Percentiles rank a stretch among this genome's conserved stretches.
Evolutionary conservation across 192 early-diverging fungal species (phyloP).

Genomic region (Bifiguratus adelaidae): DNA sequence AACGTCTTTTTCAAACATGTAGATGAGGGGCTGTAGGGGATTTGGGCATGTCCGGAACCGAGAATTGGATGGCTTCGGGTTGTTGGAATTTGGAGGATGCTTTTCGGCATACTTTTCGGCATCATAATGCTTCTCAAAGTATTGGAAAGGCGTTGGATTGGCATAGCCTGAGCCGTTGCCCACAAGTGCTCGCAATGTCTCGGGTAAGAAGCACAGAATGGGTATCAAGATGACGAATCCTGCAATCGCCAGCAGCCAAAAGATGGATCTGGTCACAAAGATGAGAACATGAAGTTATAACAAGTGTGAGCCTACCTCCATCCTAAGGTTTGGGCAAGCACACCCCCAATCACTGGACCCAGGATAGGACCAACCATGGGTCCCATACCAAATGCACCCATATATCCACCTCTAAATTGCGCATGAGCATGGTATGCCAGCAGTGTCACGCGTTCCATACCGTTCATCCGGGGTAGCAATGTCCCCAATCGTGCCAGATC

Average conservation of each 20-base stretch:
- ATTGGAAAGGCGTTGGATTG: conserved; percentile 17
- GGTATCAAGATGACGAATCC: conserved; percentile 5
- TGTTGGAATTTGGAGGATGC: background rate
- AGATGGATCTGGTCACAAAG: conserved; percentile 16
- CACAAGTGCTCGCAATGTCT: conserved; percentile 27
- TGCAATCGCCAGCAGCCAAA: conserved; percentile 23
- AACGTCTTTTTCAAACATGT: conserved; percentile 11
- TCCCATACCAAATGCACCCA: conserved; percentile 7
- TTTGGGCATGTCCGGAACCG: conserved; percentile 16
- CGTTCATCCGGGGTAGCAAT: conserved; percentile 9
- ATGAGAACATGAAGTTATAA: background rate
- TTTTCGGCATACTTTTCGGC: background rate
- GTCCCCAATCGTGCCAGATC: conserved; percentile 22
- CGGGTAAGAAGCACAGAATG: conserved; percentile 27
- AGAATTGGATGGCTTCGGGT: conserved; percentile 2
- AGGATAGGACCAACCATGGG: conserved; percentile 11
- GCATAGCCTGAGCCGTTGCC: conserved; percentile 23
- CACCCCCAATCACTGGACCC: conserved; percentile 24
- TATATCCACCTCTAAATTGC: conserved; percentile 10
- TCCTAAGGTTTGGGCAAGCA: conserved; percentile 6
- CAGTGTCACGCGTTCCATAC: too few relatives aligned
- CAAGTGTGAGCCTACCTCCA: conserved; percentile 12
- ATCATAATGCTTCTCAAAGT: background rate
- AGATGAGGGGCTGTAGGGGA: conserved; percentile 15
- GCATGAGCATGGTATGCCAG: too few relatives aligned